Evolutionary conservation across 164 flowering plant species (phyloP).

Genomic region (Nymphaea thermarum): DNA sequence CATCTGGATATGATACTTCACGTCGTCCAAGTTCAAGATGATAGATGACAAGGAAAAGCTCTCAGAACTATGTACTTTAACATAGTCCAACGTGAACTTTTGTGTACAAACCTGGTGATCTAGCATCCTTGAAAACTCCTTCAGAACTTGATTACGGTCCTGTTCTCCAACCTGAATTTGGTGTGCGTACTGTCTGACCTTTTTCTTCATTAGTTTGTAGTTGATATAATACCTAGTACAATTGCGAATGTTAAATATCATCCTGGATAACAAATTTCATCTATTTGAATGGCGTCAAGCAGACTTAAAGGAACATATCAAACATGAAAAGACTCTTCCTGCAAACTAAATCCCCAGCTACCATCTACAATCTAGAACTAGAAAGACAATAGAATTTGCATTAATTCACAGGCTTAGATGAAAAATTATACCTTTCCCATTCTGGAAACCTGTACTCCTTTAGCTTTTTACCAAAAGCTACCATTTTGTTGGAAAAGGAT

Average conservation of each 20-base stretch:
- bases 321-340: too few relatives aligned
- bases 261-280: too few relatives aligned
- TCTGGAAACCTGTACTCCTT: slow-evolving; percentile 22
- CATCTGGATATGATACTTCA: not conserved
- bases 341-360: too few relatives aligned
- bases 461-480: slow-evolving; percentile 28
- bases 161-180: slow-evolving; percentile 43
- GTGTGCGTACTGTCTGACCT: slow-evolving; percentile 56
- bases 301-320: too few relatives aligned
- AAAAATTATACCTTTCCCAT: slow-evolving; percentile 19
- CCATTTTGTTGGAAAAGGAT: slow-evolving; percentile 13
- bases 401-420: too few relatives aligned
- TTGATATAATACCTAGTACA: slow-evolving; percentile 55
- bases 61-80: not conserved
- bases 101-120: slow-evolving; percentile 45
- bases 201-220: slow-evolving; percentile 81
- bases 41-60: not conserved
- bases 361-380: too few relatives aligned
- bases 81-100: not conserved
- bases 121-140: slow-evolving; percentile 67
- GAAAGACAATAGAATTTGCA: not conserved
- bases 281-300: too few relatives aligned
- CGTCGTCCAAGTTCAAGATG: not conserved
- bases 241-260: not conserved
- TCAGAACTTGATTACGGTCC: slow-evolving; percentile 40